These are phyloP conservation scores for Geranomyces variabilis DNA, from an alignment of 192 early-diverging fungal species.

Conservation along the genomic window DNA sequence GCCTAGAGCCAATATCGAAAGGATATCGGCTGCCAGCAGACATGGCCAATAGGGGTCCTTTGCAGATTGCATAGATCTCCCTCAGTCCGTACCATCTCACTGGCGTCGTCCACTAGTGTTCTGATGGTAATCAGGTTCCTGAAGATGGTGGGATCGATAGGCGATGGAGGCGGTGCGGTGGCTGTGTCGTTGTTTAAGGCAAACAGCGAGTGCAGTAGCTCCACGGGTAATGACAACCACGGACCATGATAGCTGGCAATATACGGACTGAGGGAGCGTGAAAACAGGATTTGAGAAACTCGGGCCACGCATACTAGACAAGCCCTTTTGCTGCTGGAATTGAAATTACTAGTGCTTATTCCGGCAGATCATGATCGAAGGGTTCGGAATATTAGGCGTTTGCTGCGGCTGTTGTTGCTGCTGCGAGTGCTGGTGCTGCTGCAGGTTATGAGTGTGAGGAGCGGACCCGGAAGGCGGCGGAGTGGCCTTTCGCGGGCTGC, in stretches of 20 bases:
- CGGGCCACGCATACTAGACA: background rate
- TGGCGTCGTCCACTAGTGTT: conserved; percentile 43
- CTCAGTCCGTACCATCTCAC: conserved; percentile 34
- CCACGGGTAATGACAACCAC: conserved; percentile 46
- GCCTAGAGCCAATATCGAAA: too few species aligned
- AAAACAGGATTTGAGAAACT: conserved; percentile 5
- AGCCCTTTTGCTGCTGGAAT: background rate
- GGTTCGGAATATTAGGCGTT: background rate
- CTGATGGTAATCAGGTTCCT: conserved; percentile 35
- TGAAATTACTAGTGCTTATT: conserved; percentile 46
- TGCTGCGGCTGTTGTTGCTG: too few species aligned
- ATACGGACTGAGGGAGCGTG: conserved; percentile 35
- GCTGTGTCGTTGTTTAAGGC: conserved; percentile 31
- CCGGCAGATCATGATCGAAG: conserved; percentile 39
- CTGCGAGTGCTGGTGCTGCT: too few species aligned
- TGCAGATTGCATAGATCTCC: too few species aligned
- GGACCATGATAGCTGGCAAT: conserved; percentile 51
- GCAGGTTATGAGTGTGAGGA: too few species aligned
- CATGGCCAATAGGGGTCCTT: too few species aligned
- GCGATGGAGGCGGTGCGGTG: conserved; percentile 13
- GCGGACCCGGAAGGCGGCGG: too few species aligned
- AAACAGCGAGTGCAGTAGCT: conserved; percentile 46
- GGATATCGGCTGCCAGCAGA: too few species aligned
- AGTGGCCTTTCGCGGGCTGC: too few species aligned
- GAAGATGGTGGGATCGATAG: conserved; percentile 39